Evolutionary conservation across 768 basidiomycete genomes (phyloP), one percentile per base, ranked within the genome.

Genomic region (Trametes coccinea): DNA sequence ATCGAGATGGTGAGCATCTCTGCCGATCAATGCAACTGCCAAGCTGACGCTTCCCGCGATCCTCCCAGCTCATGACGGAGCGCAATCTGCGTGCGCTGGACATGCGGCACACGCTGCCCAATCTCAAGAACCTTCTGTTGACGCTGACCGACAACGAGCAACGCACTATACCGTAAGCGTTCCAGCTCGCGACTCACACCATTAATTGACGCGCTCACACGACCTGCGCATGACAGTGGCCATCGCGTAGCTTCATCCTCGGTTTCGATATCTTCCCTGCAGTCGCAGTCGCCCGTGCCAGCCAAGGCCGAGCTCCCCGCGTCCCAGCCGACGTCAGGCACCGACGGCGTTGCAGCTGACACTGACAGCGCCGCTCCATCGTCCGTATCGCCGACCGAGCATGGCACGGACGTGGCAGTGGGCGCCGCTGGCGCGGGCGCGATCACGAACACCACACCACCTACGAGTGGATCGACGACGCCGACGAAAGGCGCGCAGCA

Each of bases 71-170:
- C 54, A 96, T 95, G 95, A 80, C 84, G 58, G 92, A 95, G 68
- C 87, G 89, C n/a, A 85, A 91, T 71, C 78, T 98, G 58, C 88
- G 89, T 45, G 89, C 94, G 22, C 76, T 96, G 67, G 97, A 99
- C 76, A 87, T 96, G 78, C 85, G 95, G 51, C 95, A 99, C 72
- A 98, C 97, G 3, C 80, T 99, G 31, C 95, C 95, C 44, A 99
- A 99, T 77, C 82, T 99, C 64, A 98, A 97, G 78, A 95, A 95
- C 69, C 80, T 98, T 17, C 73, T 98, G 55, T 82, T 98, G 33
- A 95, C 92, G 10, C 79, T 96, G 65, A 92, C 89, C 56, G 84
- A 87, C 68, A 89, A 87, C 51, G 86, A 87, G 68, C 79, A 78
- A 74, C 78, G 31, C 75, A 73, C 53, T 66, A 64, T 78, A 37